phyloP scores from a whole-genome alignment of 2,329 filamentous ascomycete genomes.

The Cadophora sp. region DNA sequence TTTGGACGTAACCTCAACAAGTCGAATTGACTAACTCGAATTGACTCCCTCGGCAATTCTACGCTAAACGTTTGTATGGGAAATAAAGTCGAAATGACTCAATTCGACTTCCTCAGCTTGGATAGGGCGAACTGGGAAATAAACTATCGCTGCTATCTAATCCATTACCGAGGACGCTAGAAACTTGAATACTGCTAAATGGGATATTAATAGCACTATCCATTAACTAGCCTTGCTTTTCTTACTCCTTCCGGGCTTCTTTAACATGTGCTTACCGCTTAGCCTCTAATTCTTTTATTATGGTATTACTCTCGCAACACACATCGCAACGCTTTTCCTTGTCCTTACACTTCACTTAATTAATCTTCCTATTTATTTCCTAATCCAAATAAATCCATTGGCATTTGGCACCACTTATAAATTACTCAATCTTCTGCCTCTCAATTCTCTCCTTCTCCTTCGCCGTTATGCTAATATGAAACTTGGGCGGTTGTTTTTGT shows the following conservation, averaged over 20 bases:
- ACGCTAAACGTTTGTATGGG: too few relatives aligned
- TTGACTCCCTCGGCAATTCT: too few relatives aligned
- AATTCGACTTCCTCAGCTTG: too few relatives aligned
- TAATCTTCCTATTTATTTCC: not conserved
- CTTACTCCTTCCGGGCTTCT: not conserved
- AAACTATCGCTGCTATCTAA: not conserved
- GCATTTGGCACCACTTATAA: too few relatives aligned
- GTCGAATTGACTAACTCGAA: too few relatives aligned
- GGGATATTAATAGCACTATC: constrained; percentile 1
- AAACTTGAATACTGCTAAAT: not conserved
- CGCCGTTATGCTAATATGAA: constrained; percentile 1
- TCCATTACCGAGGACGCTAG: not conserved
- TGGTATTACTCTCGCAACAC: not conserved
- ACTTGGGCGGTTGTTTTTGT: not conserved
- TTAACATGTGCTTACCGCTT: too few relatives aligned
- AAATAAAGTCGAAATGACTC: too few relatives aligned
- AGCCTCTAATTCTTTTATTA: not conserved
- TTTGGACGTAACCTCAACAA: too few relatives aligned
- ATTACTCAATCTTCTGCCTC: not conserved
- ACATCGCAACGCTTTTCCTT: constrained; percentile 1
- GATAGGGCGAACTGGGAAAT: constrained; percentile 1
- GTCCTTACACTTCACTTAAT: not conserved
- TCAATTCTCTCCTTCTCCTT: not conserved
- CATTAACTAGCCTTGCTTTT: not conserved
- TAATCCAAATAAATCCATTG: constrained; percentile 5